Evolutionary conservation across 2,329 filamentous ascomycete genomes (phyloP), one percentile per base, ranked within the genome.

Genomic region (Sordariomycetes sp.): DNA sequence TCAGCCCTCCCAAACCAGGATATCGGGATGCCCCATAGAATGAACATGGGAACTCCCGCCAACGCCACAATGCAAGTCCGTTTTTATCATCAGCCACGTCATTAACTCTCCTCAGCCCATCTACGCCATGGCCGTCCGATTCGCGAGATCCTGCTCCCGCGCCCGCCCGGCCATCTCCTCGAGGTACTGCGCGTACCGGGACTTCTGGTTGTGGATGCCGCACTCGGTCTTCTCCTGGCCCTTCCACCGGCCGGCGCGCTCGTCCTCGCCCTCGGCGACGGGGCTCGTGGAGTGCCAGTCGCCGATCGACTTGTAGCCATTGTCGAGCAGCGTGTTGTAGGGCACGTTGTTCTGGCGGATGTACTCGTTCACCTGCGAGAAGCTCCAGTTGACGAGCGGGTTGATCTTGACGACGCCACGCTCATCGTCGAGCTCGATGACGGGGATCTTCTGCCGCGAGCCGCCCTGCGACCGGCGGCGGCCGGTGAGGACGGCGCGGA

Each of bases 241-340:
- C 81, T 96, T 97, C 94, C 94, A 99, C 65, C 94, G 87, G 60
- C 94, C 94, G 10, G 94, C 88, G 56, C 94, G 87, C 82, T 99
- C 94, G 67, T 97, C 94, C 75, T 99, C 94, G 63, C 89, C 89
- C 60, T 93, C 90, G 62, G 80, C 85, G 61, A 97, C 91, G 14
- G 94, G 92, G 65, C 85, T 87, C 3, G 94, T 99, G 55, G 91
- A 96, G 80, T 99, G 94, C 90, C 92, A 97, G 79, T 99, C 94
- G 61, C 94, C 94, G 62, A 99, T 81, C 63, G 90, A 96, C 81
- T 97, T 97, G 81, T 99, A 99, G n/a, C 94, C 94, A 60, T 79
- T 81, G 74, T 97, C 90, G 53, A 99, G 82, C 34, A 99, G 82
- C 61, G 82, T 85, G 71, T 99, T 99, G 80, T 96, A 97, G 0